phyloP scores from a whole-genome alignment of 1,139 yeast species.

The Candida sp. region DNA sequence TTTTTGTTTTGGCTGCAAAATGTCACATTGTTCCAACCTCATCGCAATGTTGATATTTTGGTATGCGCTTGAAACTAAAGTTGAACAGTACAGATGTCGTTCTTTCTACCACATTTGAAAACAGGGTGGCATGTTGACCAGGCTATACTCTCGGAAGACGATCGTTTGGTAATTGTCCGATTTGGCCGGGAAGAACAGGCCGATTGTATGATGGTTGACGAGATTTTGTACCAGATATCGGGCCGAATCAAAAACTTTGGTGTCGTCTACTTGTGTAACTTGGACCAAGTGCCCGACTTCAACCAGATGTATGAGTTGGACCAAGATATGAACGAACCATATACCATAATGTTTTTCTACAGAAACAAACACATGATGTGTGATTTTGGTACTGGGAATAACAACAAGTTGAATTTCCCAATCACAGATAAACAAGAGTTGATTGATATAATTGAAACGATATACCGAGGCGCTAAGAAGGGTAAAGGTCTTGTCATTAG shows the following conservation, averaged over 20 bases:
- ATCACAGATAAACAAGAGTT: slow-evolving; percentile 83
- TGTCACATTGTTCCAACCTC: too few species aligned
- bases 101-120: slow-evolving; percentile 80
- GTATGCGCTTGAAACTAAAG: too few species aligned
- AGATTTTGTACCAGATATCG: slow-evolving; percentile 71
- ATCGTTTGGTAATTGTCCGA: slow-evolving; percentile 79
- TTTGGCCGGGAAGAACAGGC: slow-evolving; percentile 80
- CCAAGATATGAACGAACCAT: slow-evolving; percentile 51
- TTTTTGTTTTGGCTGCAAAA: too few species aligned
- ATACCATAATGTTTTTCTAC: slow-evolving; percentile 90
- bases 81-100: background rate
- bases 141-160: slow-evolving; percentile 83
- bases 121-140: slow-evolving; percentile 98
- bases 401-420: slow-evolving; percentile 83
- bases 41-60: too few species aligned
- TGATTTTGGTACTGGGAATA: slow-evolving; percentile 97
- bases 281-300: slow-evolving; percentile 86
- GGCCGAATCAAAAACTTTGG: slow-evolving; percentile 89
- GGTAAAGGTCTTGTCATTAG: slow-evolving; percentile 91
- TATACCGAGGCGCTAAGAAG: slow-evolving; percentile 86
- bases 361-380: slow-evolving; percentile 97
- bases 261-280: slow-evolving; percentile 82
- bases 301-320: slow-evolving; percentile 89
- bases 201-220: slow-evolving; percentile 91
- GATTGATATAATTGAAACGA: slow-evolving; percentile 86